phyloP scores from a whole-genome alignment of 2,329 filamentous ascomycete species.

The Pseudopithomyces chartarum region DNA sequence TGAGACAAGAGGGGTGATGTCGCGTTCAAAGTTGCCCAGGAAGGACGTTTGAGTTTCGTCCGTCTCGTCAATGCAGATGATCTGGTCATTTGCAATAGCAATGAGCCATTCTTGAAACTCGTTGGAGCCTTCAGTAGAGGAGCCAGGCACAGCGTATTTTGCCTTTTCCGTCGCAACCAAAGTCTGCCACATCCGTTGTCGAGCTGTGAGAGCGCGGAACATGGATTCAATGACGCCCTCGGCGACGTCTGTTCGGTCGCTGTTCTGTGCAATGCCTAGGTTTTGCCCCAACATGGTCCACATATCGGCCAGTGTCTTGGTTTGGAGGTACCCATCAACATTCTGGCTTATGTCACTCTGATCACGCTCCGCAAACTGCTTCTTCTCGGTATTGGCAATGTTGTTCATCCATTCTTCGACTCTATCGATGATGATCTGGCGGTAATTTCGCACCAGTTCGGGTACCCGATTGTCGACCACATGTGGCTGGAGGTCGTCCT shows the following conservation, averaged over 20 bases:
- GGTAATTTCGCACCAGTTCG: constrained; percentile 91
- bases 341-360: constrained; percentile 76
- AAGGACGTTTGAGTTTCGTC: constrained; percentile 74
- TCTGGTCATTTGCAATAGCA: constrained; percentile 96
- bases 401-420: constrained; percentile 98
- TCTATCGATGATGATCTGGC: constrained; percentile 91
- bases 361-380: constrained; percentile 78
- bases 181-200: constrained; percentile 84
- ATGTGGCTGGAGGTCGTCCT: constrained; percentile 79
- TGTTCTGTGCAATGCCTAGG: constrained; percentile 81
- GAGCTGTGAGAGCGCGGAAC: constrained; percentile 81
- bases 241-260: constrained; percentile 84
- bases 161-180: constrained; percentile 85
- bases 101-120: constrained; percentile 86
- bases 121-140: constrained; percentile 72
- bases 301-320: constrained; percentile 88
- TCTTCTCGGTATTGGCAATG: constrained; percentile 81
- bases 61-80: constrained; percentile 94
- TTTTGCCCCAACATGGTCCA: constrained; percentile 98
- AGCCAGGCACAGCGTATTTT: constrained; percentile 63
- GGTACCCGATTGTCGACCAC: constrained; percentile 88
- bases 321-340: constrained; percentile 88
- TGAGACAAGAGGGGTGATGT: constrained; percentile 80
- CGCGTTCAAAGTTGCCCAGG: constrained; percentile 81
- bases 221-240: constrained; percentile 97